Conservation (phyloP, 345 rosid genomes). For the Populus nigra region DNA sequence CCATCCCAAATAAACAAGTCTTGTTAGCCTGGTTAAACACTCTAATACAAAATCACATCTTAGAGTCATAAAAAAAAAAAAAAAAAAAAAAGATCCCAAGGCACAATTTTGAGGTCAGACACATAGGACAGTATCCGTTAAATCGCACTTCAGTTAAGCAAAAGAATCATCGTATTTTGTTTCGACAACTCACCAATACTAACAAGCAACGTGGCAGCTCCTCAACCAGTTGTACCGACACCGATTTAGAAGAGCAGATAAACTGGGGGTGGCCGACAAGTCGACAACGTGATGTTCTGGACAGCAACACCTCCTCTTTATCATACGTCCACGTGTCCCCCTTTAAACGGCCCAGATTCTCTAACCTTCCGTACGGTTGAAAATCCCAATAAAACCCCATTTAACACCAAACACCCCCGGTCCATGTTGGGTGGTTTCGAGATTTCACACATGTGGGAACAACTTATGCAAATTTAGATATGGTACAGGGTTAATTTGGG, state of each 20-base stretch:
- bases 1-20: background rate
- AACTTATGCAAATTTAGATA: background rate
- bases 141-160: background rate
- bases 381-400: background rate
- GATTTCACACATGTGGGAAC: background rate
- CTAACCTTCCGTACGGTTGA: slow-evolving; percentile 12
- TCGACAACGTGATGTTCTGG: slow-evolving; percentile 59
- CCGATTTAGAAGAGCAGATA: slow-evolving; percentile 37
- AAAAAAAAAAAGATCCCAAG: background rate
- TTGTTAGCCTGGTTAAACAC: too few relatives aligned
- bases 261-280: slow-evolving; percentile 80
- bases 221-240: slow-evolving; percentile 37
- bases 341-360: slow-evolving; percentile 27
- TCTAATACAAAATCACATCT: background rate
- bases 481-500: slow-evolving; percentile 15
- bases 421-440: slow-evolving; percentile 4
- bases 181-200: slow-evolving; percentile 29
- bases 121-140: background rate
- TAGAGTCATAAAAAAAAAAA: too few relatives aligned
- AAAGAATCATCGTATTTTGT: background rate
- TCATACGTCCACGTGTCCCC: slow-evolving; percentile 46
- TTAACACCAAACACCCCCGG: background rate
- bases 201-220: slow-evolving; percentile 37
- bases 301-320: slow-evolving; percentile 28
- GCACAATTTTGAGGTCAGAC: background rate